These are phyloP conservation scores for Rhodomyrtus tomentosa DNA, from an alignment of 345 rosid genomes.

Conservation along the genomic window DNA sequence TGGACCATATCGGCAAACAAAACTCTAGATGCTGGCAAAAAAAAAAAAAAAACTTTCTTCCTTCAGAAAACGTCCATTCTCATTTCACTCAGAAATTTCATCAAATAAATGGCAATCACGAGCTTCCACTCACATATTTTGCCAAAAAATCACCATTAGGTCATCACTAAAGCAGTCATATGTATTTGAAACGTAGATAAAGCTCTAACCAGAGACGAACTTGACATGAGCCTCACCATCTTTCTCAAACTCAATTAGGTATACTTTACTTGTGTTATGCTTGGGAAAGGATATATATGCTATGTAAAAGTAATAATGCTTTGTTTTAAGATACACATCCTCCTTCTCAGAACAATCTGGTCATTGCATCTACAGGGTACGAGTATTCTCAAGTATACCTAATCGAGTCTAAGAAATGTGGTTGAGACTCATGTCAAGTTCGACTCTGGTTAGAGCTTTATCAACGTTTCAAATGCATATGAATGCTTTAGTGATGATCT, in stretches of 20 bases:
- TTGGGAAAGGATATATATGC: too few relatives aligned
- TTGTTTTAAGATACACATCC: too few relatives aligned
- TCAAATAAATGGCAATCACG: not conserved
- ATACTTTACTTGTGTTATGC: too few relatives aligned
- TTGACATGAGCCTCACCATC: not conserved
- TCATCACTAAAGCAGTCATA: not conserved
- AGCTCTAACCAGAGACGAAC: not conserved
- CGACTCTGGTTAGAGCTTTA: not conserved
- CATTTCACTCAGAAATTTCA: not conserved
- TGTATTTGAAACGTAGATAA: not conserved
- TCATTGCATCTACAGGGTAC: not conserved
- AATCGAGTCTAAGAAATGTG: not conserved
- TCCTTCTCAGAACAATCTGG: too few relatives aligned
- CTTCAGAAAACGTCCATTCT: not conserved
- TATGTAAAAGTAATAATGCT: too few relatives aligned
- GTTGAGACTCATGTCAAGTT: not conserved
- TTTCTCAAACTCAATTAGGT: not conserved
- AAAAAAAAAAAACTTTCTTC: not conserved
- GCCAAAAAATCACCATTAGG: not conserved
- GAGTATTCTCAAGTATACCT: not conserved
- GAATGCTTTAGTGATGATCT: not conserved
- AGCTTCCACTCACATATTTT: rapidly evolving
- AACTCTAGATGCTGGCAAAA: too few relatives aligned
- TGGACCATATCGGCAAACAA: too few relatives aligned
- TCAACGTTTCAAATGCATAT: not conserved